A percentile compares a stretch with the other conserved stretches of the same genome.
Conservation (phyloP, 306 rosid species). For the Rosa persica region DNA sequence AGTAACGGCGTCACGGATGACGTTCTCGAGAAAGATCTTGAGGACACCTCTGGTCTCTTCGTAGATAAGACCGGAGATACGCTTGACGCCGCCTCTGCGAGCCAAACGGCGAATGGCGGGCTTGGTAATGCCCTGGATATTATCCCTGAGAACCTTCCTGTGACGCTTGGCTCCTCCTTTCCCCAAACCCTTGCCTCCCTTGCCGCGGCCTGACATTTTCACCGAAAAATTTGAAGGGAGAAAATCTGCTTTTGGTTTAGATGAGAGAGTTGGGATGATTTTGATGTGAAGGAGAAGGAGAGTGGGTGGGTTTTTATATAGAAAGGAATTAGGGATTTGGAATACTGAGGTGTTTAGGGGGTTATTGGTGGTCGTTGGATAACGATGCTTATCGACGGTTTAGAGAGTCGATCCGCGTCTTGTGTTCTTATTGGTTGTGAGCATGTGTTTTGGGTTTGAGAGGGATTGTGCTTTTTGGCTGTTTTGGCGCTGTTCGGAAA, state of each 20-base stretch:
- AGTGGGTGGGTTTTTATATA: background rate
- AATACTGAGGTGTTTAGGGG: background rate
- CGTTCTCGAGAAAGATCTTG: background rate
- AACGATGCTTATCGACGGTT: background rate
- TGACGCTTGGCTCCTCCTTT: background rate
- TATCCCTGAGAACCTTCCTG: background rate
- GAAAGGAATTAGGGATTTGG: background rate
- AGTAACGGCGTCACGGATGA: background rate
- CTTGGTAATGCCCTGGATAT: background rate
- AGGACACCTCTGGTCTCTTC: background rate
- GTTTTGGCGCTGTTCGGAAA: too few relatives aligned
- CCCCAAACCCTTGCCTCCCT: background rate
- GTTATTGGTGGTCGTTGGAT: background rate
- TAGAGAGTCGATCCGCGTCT: background rate
- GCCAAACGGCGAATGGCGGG: background rate
- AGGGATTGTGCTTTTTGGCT: background rate
- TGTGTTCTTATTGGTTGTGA: background rate
- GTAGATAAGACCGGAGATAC: background rate
- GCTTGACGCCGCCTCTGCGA: background rate
- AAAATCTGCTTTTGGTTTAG: background rate
- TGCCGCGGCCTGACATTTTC: background rate
- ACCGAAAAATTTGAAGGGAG: too few relatives aligned
- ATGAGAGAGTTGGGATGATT: background rate
- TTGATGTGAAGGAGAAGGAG: background rate
- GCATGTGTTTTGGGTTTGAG: background rate